Evolutionary conservation across 2,329 filamentous ascomycete genomes (phyloP), one percentile per base, ranked within the genome.

Genomic region (Monosporascus sp.): DNA sequence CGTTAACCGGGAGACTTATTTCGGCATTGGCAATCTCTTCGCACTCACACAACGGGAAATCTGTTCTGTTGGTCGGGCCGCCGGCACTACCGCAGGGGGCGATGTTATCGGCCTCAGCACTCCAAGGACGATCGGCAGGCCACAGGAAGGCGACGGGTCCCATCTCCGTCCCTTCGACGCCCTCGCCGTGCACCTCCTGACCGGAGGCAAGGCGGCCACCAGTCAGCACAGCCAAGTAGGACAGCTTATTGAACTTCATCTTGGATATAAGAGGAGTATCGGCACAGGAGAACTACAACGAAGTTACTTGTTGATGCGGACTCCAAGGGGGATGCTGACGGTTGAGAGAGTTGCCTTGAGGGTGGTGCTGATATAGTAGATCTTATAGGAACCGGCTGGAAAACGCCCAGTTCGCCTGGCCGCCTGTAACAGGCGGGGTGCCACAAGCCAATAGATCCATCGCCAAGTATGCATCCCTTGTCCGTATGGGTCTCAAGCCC

Each of bases 91-190:
- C 79, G 56, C 79, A 82, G 0, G 79, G 79, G 1, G 72, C 72
- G 7, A 63, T 73, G 57, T 81, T 81, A 60, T 82, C 79, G 31
- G 72, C 62, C 4, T 69, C 68, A 38, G 75, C 74, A 40, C 69
- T 72, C 78, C 78, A 83, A 18, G 67, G 64, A 26, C 79, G 72
- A 59, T 81, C 74, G 2, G 68, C 63, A 0, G 79, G 79, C 79
- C 80, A 82, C 51, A 82, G 65, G 60, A 82, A 80, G 22, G 77
- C 78, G 15, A 78, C 78, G 2, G 78, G 78, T 6, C 78, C 79
- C 77, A 80, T 80, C 24, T 63, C 50, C n/a, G 60, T 63, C 11
- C 68, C 67, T 50, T 68, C 60, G 5, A 55, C 55, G 26, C 60
- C 62, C 18, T 67, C 54, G 7, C 68, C 69, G 41, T 65, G 63